Percentiles rank a stretch among this genome's conserved stretches.
phyloP scores from a whole-genome alignment of 2,329 filamentous ascomycete species.

The Colletotrichum plurivorum region DNA sequence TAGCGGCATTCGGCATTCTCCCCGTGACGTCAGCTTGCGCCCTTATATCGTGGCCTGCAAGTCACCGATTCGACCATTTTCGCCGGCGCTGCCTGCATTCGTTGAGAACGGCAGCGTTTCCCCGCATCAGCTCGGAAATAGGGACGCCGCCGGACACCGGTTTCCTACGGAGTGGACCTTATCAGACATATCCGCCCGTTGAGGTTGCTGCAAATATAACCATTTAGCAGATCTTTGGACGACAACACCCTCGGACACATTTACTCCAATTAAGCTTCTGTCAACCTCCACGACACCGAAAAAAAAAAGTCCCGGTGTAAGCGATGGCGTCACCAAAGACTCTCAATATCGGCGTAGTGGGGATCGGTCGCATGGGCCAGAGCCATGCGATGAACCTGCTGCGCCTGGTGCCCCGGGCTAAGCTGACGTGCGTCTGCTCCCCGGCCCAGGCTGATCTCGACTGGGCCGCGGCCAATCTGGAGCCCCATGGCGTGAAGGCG shows the following conservation, averaged over 20 bases:
- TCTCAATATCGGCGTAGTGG: conserved; percentile 61
- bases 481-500: conserved; percentile 57
- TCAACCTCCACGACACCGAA: not conserved
- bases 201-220: too few relatives aligned
- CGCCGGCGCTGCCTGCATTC: conserved; percentile 8
- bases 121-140: not conserved
- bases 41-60: not conserved
- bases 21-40: not conserved
- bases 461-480: conserved; percentile 60
- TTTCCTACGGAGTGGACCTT: too few relatives aligned
- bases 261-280: not conserved
- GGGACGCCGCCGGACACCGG: too few relatives aligned
- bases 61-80: not conserved
- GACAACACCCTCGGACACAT: too few relatives aligned
- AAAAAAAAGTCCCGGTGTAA: not conserved
- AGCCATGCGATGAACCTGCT: conserved; percentile 65
- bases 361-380: conserved; percentile 67
- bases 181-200: too few relatives aligned
- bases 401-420: conserved; percentile 58
- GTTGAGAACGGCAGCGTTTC: not conserved
- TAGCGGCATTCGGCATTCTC: conserved; percentile 1
- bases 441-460: conserved; percentile 59
- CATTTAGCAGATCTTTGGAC: too few relatives aligned
- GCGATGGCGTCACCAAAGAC: conserved; percentile 41
- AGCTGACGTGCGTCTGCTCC: conserved; percentile 64